Base-by-base conservation (phyloP, 371 early-diverging fungal species). In the Gilbertella persicaria region DNA sequence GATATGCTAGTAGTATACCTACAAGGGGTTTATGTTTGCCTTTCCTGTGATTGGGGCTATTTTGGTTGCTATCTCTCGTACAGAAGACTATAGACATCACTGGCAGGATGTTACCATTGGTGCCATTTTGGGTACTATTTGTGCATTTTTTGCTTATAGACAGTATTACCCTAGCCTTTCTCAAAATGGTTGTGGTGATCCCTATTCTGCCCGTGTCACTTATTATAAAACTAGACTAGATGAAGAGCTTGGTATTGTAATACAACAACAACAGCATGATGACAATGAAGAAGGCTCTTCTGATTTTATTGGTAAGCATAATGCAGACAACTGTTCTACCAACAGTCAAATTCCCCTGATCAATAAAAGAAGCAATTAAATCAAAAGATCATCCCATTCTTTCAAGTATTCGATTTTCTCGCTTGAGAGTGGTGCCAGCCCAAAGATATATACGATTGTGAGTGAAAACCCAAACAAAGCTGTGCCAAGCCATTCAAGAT, bases 31-130 rank as follows among this genome's bases (percentile, higher is more conserved):
- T 46, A 51, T 87, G 10, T 79, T 79, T 17, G 54, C 79, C 16
- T 55, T 87, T 7, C 94, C 93, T 4, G 38, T 83, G 36, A 58
- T 89, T 30, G 70, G 75, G 3, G 92, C 92, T 0, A 48, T 78
- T 13, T 62, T 88, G 19, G 80, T 93, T 8, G 88, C 83, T 2
- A 75, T 88, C 13, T 84, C 92, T 25, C 80, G 94, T 45, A 83
- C 85, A 0, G 55, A 64, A 42, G 92, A 93, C 61, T 90, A 93
- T 49, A 72, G 91, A 40, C 94, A 93, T 56, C 93, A 92, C 53
- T 91, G 90, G 89, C 79, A 88, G 50, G 94, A 93, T 67, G 91
- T 93, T 16, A 55, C 79, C 20, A 69, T 74, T 12, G 94, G 91
- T 28, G 69, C 84, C 0, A 23, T 82, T 1, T 37, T 82, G 23